Evolutionary conservation across 768 basidiomycete species (phyloP), one percentile per base, ranked within the genome.

Genomic region (Mycena metata): DNA sequence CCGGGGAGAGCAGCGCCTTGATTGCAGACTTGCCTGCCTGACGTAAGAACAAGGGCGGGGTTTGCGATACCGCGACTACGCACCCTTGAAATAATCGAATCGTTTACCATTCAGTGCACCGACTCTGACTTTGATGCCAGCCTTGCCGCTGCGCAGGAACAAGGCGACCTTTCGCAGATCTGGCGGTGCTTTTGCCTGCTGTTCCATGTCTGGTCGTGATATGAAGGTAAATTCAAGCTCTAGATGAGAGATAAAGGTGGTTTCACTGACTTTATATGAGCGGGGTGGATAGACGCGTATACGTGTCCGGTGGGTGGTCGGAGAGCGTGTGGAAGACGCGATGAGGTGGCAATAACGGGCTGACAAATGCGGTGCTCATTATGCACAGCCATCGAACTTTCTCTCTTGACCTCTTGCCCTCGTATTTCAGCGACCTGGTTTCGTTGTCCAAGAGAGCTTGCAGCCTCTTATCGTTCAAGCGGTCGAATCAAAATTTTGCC

Each of bases 51-150:
- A 60, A 54, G 24, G 21, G 23, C 19, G 16, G 35, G 50, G 15
- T n/a, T 17, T 26, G 60, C 46, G 30, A 30, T 15, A 11, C 39
- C 51, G 24, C 21, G 39, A 39, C 39, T 41, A 76, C 86, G 72
- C 58, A 96, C 97, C 98, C 84, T 96, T 99, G 86, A 99, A 99
- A 82, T 99, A 99, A 80, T 99, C 97, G 58, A 96, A 82, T 41
- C 97, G 91, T 80, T 97, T 98, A 24, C 97, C 97, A 73, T 95
- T 95, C 75, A 98, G 82, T 11, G 96, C 92, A 23, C 98, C 98
- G 12, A 92, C 91, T 70, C 95, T 87, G 60, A 91, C 87, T 83
- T 98, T 98, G 74, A 98, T 89, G 2, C 95, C 95, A 16, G 94
- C 86, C 74, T 90, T 91, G 73, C 92, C 91, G 71, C 93, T 91